These are phyloP conservation scores for Curvularia verruculosa DNA, from an alignment of 2,329 filamentous ascomycete species.

Conservation along the genomic window DNA sequence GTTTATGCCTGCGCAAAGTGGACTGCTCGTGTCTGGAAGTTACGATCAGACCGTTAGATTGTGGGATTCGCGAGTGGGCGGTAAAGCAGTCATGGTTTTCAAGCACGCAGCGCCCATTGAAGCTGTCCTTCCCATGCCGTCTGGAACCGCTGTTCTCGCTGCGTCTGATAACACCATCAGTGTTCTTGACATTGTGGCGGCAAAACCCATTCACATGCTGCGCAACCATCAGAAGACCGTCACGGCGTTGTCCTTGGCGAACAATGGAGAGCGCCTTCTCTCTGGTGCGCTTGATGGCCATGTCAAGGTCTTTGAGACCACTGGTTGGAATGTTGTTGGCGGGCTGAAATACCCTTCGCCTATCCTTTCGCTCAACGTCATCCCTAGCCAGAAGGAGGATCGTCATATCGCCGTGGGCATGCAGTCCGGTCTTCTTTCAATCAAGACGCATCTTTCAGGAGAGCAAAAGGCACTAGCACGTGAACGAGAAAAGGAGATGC, in stretches of 20 bases:
- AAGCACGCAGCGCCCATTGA: constrained; percentile 92
- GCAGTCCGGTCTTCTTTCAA: constrained; percentile 88
- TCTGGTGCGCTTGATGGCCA: constrained; percentile 92
- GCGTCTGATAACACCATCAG: constrained; percentile 85
- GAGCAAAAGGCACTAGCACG: constrained; percentile 77
- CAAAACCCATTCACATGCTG: constrained; percentile 83
- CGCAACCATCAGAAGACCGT: constrained; percentile 98
- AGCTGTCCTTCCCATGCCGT: constrained; percentile 82
- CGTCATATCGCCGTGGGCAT: constrained; percentile 94
- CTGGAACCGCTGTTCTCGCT: constrained; percentile 84
- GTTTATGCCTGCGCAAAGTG: constrained; percentile 78
- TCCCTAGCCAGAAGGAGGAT: constrained; percentile 75
- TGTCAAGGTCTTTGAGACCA: constrained; percentile 95
- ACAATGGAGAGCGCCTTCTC: constrained; percentile 78
- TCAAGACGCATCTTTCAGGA: constrained; percentile 86
- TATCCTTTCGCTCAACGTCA: constrained; percentile 80
- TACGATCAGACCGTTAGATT: constrained; percentile 93
- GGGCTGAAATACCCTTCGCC: constrained; percentile 92
- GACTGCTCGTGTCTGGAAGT: constrained; percentile 82
- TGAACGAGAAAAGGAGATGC: constrained; percentile 83
- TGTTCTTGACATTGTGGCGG: constrained; percentile 90
- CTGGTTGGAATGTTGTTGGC: constrained; percentile 93
- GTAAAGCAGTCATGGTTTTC: constrained; percentile 80
- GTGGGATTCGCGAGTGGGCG: constrained; percentile 83
- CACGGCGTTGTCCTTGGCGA: constrained; percentile 82